A percentile compares a stretch with the other conserved stretches of the same genome.
Evolutionary conservation across 345 rosid species (phyloP).

Genomic region (Microcos paniculata): DNA sequence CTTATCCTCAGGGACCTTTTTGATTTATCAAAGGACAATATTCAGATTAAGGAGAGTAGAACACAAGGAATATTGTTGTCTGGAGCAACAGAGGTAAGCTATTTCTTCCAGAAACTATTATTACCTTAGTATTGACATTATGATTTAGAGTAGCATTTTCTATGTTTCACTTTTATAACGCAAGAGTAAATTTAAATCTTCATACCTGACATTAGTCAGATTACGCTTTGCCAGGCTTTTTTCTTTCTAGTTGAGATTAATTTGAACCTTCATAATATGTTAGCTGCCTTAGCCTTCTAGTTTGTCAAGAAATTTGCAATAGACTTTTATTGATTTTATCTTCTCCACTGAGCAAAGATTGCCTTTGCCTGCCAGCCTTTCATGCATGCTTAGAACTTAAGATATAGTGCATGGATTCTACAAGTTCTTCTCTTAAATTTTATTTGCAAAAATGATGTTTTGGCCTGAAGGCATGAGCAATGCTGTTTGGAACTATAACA

Average conservation of each 20-base stretch:
- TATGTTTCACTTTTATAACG: neutral
- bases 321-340: neutral
- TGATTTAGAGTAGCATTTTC: neutral
- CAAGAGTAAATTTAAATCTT: neutral
- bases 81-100: constrained; percentile 70
- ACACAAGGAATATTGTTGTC: constrained; percentile 60
- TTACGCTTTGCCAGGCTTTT: neutral
- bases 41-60: constrained; percentile 82
- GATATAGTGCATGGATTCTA: neutral
- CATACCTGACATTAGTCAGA: neutral
- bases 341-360: neutral
- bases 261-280: neutral
- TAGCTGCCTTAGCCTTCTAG: neutral
- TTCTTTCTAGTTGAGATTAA: constrained; percentile 3
- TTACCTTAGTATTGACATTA: neutral
- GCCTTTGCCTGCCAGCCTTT: neutral
- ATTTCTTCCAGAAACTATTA: neutral
- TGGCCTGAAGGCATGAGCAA: neutral
- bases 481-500: neutral
- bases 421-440: neutral
- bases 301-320: neutral
- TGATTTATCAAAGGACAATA: constrained; percentile 76
- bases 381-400: neutral
- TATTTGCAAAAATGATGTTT: neutral
- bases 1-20: constrained; percentile 63